Evolutionary conservation across 73 alveolate genomes (phyloP), one percentile per base, ranked within the genome.

Genomic region (Paramecium pentaurelia): DNA sequence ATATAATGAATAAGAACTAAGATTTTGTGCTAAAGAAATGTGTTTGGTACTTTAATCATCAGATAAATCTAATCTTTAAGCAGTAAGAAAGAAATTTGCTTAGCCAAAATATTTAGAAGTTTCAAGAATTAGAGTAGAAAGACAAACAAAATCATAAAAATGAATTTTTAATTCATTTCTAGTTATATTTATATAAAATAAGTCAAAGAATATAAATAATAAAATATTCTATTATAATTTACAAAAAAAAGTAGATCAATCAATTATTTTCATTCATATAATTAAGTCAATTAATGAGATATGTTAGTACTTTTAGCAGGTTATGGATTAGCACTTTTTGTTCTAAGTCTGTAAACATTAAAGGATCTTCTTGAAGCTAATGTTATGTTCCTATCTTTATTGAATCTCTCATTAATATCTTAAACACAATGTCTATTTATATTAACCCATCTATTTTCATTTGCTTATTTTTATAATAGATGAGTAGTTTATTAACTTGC

Each of bases 81-180:
- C 97, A 6, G 95, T 95, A 6, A 95, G 95, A 44, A 95, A 86
- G 88, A 94, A 95, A 93, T 95, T 95, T 92, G 86, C 96, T 64
- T 73, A 93, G 60, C 22, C 86, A 38, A 95, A 95, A 77, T 94
- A 59, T 89, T 51, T 37, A 34, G 97, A 94, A 86, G 97, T 95
- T 38, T 85, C 97, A 32, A 95, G 92, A 38, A 95, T 93, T 38
- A 94, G 93, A 71, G 92, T 93, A 18, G 71, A 77, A 45, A 38
- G 86, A 36, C 86, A 71, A 71, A 30, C 86, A 6, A 71, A 71
- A 49, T n/a, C 28, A 49, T 60, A 60, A 60, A 58, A 60, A 18
- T 60, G 77, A 60, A 60, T 60, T 60, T 60, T 60, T 60, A 60
- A 18, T 60, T 60, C 77, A 60, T 60, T 58, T 25, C 47, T 60